phyloP scores from a whole-genome alignment of 495 filamentous ascomycete species.

The Cladorrhinum samala region DNA sequence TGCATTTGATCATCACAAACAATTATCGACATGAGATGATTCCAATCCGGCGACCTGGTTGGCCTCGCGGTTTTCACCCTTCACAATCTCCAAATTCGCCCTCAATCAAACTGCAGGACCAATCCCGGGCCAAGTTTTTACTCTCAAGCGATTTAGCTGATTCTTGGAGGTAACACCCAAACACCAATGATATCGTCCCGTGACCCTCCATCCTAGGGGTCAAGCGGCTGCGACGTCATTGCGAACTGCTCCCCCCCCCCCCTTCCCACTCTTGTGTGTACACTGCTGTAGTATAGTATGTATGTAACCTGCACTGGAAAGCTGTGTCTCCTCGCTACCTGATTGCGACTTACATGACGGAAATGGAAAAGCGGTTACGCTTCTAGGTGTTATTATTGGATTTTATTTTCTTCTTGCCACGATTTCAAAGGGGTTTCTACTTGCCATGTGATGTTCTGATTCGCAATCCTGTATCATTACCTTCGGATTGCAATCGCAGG shows the following conservation, averaged over 20 bases:
- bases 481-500: too few relatives aligned
- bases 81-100: too few relatives aligned
- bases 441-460: background rate
- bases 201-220: slow-evolving; percentile 1
- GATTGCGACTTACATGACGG: background rate
- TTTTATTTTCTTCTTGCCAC: too few relatives aligned
- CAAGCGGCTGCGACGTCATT: slow-evolving; percentile 3
- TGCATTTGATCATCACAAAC: too few relatives aligned
- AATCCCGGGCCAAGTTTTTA: background rate
- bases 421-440: background rate
- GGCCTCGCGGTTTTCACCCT: background rate
- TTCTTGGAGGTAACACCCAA: background rate
- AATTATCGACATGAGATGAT: background rate
- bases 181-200: background rate
- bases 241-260: background rate
- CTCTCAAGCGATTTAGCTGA: background rate
- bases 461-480: too few relatives aligned
- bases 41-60: background rate
- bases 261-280: background rate
- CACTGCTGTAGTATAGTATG: too few relatives aligned
- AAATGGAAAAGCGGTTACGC: too few relatives aligned
- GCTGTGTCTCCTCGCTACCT: background rate
- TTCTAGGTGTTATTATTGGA: background rate
- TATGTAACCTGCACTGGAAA: too few relatives aligned
- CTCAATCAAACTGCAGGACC: background rate